These are phyloP conservation scores for Epipyxis sp. DNA, from an alignment of 108 stramenopile genomes.

Conservation along the genomic window DNA sequence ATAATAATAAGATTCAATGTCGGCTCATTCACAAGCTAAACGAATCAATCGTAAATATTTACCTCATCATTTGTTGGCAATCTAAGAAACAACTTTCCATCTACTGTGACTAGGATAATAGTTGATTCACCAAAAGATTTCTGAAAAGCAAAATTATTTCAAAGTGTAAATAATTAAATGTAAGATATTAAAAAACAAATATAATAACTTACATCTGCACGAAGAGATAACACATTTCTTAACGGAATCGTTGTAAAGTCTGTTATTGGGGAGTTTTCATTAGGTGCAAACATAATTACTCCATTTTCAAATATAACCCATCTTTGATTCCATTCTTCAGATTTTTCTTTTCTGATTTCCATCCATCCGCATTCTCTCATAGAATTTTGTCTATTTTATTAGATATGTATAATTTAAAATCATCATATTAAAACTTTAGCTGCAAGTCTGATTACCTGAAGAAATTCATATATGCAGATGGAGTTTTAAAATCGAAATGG, in stretches of 20 bases:
- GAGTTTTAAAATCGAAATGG: not conserved
- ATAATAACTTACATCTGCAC: slow-evolving; percentile 9
- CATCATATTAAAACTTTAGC: not conserved
- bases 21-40: too few species aligned
- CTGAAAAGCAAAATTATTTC: not conserved
- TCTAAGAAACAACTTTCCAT: not conserved
- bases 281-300: not conserved
- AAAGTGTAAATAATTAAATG: not conserved
- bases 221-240: not conserved
- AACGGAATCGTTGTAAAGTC: not conserved
- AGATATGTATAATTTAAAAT: not conserved
- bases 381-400: not conserved
- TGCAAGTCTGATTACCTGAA: not conserved
- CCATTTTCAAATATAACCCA: slow-evolving; percentile 12
- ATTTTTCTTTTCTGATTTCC: not conserved
- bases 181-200: not conserved
- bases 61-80: not conserved
- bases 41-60: too few species aligned
- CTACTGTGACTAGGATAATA: not conserved
- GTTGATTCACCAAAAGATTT: not conserved
- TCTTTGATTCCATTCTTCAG: not conserved
- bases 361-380: not conserved
- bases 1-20: too few species aligned
- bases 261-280: not conserved
- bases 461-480: not conserved